Base-by-base conservation (phyloP, 2,329 filamentous ascomycete species). In the Ascochyta koolunga region DNA sequence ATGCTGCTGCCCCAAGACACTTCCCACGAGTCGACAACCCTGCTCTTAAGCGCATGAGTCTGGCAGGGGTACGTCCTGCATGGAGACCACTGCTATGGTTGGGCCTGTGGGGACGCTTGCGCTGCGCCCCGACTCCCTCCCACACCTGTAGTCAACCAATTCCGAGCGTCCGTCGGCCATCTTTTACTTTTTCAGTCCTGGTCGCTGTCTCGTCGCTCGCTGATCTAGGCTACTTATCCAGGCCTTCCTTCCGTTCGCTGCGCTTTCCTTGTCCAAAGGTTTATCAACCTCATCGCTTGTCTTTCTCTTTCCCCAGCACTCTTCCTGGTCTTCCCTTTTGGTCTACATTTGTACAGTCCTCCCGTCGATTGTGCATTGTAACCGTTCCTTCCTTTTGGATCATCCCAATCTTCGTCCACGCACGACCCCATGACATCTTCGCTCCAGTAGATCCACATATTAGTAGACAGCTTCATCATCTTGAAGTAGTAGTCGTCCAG, bases 221-320 rank as follows among this genome's bases (percentile, higher is more conserved):
- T 73, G 72, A 73, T 73, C 71, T 66, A 66, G 63, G 65, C 67
- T 74, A 74, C 72, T 75, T 75, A 74, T 75, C 71, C 73, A 69
- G 61, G 60, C 63, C 59, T 62, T 61, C 67, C 72, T 66, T 64
- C 68, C 72, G 55, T 61, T 71, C 70, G 61, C 69, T 72, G 56
- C 65, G 56, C 67, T 71, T 68, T 68, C 70, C 66, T 74, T 64
- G 65, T 67, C 65, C 65, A 61, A 71, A 67, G 72, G 72, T 76
- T 76, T 74, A 76, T 76, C 72, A 75, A 75, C 73, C 70, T 73
- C 69, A 65, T 73, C 71, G 67, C 70, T 73, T 67, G 67, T 70
- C 69, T 70, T 73, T 70, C 65, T 69, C 67, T 71, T 72, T 68
- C 66, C 53, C 56, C 61, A 65, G 63, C 60, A 61, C 64, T 56